Conservation (phyloP, 1,139 yeast genomes). For the Nakaseomyces delphensis region DNA sequence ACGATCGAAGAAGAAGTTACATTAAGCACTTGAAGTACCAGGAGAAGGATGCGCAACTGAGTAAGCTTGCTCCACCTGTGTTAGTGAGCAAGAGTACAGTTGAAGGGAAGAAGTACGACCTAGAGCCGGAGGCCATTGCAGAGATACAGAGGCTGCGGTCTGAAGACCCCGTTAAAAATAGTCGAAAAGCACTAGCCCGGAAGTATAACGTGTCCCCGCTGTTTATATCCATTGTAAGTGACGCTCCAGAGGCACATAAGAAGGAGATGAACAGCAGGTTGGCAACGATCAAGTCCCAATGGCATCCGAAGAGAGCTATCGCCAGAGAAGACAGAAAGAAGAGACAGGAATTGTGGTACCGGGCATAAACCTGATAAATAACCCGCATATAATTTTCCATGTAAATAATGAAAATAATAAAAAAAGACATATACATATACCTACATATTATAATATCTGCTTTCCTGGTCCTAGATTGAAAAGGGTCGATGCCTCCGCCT, state of each 20-base stretch:
- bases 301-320: conserved; percentile 40
- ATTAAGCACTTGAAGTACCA: conserved; percentile 6
- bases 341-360: conserved; percentile 54
- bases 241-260: conserved; percentile 35
- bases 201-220: conserved; percentile 50
- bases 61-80: conserved; percentile 24
- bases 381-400: neutral
- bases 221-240: conserved; percentile 47
- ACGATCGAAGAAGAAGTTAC: conserved; percentile 23
- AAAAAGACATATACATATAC: conserved; percentile 12
- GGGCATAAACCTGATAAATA: conserved; percentile 36
- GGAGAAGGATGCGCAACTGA: conserved; percentile 14
- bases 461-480: too few relatives aligned
- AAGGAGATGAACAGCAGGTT: conserved; percentile 40
- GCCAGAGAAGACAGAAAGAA: conserved; percentile 49
- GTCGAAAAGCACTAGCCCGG: conserved; percentile 58
- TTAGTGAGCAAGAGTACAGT: conserved; percentile 15
- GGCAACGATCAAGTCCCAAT: conserved; percentile 36
- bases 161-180: conserved; percentile 55
- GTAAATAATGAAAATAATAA: conserved; percentile 5
- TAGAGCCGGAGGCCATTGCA: conserved; percentile 51
- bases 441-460: too few relatives aligned
- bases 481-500: too few relatives aligned
- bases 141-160: conserved; percentile 57
- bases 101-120: conserved; percentile 44